Evolutionary conservation across 495 filamentous ascomycete species (phyloP).

Genomic region (Penicillium lividum): DNA sequence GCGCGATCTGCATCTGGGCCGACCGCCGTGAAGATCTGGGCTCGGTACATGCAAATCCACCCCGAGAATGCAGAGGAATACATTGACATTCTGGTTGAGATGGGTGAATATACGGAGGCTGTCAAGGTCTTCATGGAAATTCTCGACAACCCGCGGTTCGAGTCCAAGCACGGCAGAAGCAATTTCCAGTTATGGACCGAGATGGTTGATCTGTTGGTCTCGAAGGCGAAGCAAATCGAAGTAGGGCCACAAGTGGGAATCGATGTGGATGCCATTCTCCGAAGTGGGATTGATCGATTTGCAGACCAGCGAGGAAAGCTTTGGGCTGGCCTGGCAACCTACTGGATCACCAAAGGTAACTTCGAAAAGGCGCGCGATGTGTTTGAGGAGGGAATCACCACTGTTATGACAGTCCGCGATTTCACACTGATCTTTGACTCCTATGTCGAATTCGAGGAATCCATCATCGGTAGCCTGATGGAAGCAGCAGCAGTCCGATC

Average conservation of each 20-base stretch:
- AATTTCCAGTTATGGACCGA: constrained; percentile 97
- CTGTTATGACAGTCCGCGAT: constrained; percentile 98
- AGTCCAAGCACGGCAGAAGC: constrained; percentile 90
- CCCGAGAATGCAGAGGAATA: constrained; percentile 96
- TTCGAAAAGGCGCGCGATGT: constrained; percentile 91
- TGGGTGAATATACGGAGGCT: constrained; percentile 85
- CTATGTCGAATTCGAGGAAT: constrained; percentile 96
- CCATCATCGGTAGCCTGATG: constrained; percentile 88
- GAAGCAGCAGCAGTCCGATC: constrained; percentile 80
- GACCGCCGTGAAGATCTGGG: constrained; percentile 92
- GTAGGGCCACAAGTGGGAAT: constrained; percentile 77
- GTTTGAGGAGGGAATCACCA: constrained; percentile 96
- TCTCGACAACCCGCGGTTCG: constrained; percentile 87
- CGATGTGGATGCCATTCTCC: constrained; percentile 89
- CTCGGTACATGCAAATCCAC: constrained; percentile 96
- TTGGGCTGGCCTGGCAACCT: constrained; percentile 95
- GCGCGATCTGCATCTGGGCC: constrained; percentile 89
- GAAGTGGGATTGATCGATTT: constrained; percentile 91
- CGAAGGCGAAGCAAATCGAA: constrained; percentile 82
- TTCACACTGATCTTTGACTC: constrained; percentile 96
- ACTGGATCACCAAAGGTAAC: constrained; percentile 91
- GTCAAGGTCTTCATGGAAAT: constrained; percentile 92
- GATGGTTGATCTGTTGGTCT: constrained; percentile 96
- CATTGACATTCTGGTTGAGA: constrained; percentile 81
- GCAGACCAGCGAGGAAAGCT: constrained; percentile 92